Percentiles rank a stretch among this genome's conserved stretches.
phyloP scores from a whole-genome alignment of 768 basidiomycete genomes.

The Trametes coccinea region DNA sequence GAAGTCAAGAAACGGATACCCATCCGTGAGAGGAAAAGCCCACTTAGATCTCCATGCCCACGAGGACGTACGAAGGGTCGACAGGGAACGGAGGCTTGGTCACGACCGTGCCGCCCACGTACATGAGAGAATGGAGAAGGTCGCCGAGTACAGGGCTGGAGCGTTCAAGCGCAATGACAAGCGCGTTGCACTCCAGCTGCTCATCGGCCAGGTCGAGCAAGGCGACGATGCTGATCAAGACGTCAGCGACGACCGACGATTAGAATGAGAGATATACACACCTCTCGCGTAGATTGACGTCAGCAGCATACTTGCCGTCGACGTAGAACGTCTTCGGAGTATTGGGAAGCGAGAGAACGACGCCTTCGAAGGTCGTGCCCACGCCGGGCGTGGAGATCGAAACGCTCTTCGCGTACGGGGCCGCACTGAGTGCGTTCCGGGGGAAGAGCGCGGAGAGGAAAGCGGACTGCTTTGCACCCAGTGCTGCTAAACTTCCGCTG shows the following conservation, averaged over 20 bases:
- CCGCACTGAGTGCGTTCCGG: constrained; percentile 60
- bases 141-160: constrained; percentile 68
- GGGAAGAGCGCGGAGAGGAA: constrained; percentile 82
- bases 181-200: constrained; percentile 70
- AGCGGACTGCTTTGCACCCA: constrained; percentile 47
- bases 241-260: constrained; percentile 6
- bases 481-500: constrained; percentile 41
- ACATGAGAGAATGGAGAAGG: constrained; percentile 88
- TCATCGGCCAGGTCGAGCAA: constrained; percentile 88
- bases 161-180: constrained; percentile 80
- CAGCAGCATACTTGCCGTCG: constrained; percentile 78
- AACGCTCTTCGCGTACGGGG: constrained; percentile 76
- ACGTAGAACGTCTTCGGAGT: constrained; percentile 79
- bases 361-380: constrained; percentile 71
- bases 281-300: constrained; percentile 84
- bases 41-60: constrained; percentile 77
- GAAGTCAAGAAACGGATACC: background rate
- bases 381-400: constrained; percentile 69
- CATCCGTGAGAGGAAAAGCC: background rate
- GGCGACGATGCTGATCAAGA: constrained; percentile 66
- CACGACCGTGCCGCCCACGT: constrained; percentile 85
- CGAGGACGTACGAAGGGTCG: constrained; percentile 76
- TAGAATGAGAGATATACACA: constrained; percentile 33
- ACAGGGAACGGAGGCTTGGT: constrained; percentile 78
- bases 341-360: constrained; percentile 73